phyloP scores from a whole-genome alignment of 1,284 basidiomycete genomes.

The Pholiota adiposa region DNA sequence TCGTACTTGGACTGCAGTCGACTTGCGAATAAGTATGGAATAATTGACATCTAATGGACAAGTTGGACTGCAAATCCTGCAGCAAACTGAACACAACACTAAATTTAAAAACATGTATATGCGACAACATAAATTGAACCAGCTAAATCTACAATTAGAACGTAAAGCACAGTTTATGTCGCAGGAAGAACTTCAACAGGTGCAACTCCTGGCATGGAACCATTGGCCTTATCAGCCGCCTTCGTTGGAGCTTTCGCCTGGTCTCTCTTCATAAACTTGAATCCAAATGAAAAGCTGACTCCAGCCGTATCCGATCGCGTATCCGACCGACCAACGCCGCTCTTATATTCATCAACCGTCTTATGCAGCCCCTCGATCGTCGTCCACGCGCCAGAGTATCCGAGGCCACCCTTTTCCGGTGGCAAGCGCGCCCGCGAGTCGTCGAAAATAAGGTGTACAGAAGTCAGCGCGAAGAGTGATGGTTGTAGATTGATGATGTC shows the following conservation, averaged over 20 bases:
- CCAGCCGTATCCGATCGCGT: conserved; percentile 19
- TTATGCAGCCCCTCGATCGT: conserved; percentile 57
- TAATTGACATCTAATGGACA: no score
- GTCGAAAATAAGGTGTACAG: conserved; percentile 70
- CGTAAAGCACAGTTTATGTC: neutral
- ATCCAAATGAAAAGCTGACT: conserved; percentile 16
- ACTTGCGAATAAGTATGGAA: no score
- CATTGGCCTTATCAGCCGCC: conserved; percentile 2
- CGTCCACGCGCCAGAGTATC: conserved; percentile 63
- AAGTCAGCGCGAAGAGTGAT: conserved; percentile 63
- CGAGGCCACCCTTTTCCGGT: conserved; percentile 65
- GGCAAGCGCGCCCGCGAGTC: conserved; percentile 66
- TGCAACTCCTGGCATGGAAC: conserved; percentile 8
- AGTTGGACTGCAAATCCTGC: no score
- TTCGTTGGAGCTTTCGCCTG: conserved; percentile 5
- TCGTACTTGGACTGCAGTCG: no score
- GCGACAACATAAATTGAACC: neutral
- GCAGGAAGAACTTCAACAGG: conserved; percentile 16
- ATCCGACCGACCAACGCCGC: conserved; percentile 17
- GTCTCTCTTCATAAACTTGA: conserved; percentile 12
- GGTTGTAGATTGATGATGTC: conserved; percentile 72
- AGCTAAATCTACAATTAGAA: neutral
- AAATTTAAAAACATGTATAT: neutral
- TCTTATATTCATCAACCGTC: conserved; percentile 53
- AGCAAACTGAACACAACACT: no score